These are phyloP conservation scores for Pelargonium cotyledonis DNA, from an alignment of 441 rosid species.

Conservation along the genomic window DNA sequence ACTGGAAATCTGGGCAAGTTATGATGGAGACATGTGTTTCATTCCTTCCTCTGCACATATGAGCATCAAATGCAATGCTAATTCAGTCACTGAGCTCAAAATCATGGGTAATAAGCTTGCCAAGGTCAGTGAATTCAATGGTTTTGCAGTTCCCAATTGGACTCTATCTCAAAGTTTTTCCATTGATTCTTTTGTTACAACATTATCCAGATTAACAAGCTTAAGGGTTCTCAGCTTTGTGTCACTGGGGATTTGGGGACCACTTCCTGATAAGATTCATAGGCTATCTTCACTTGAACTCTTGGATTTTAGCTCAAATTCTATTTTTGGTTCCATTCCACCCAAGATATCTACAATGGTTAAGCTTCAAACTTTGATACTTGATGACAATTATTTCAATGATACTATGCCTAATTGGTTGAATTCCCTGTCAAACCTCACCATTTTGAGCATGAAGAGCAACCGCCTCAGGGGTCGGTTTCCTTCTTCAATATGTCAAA, in stretches of 20 bases:
- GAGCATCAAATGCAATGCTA: constrained; percentile 53
- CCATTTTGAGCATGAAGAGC: constrained; percentile 58
- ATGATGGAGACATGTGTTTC: constrained; percentile 64
- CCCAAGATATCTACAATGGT: constrained; percentile 63
- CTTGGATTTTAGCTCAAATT: constrained; percentile 89
- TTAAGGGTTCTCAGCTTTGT: constrained; percentile 71
- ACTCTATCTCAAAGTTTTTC: constrained; percentile 70
- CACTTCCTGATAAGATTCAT: constrained; percentile 76
- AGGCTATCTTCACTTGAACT: constrained; percentile 67
- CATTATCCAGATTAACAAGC: constrained; percentile 70
- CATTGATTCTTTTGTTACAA: constrained; percentile 74
- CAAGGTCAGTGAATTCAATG: constrained; percentile 54
- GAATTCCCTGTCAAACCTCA: constrained; percentile 57
- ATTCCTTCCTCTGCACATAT: constrained; percentile 48
- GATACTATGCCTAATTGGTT: constrained; percentile 63
- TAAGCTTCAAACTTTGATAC: constrained; percentile 54
- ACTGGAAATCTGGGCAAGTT: constrained; percentile 50
- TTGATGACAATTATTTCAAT: constrained; percentile 70
- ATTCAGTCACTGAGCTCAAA: constrained; percentile 67
- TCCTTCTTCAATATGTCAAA: constrained; percentile 61
- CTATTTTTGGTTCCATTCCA: constrained; percentile 64
- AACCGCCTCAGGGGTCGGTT: constrained; percentile 61
- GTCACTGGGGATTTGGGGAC: constrained; percentile 88
- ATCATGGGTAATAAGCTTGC: constrained; percentile 65
- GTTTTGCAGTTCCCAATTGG: constrained; percentile 48